Conservation (phyloP, 805 yeast species). For the Danielozyma ontarioensis region DNA sequence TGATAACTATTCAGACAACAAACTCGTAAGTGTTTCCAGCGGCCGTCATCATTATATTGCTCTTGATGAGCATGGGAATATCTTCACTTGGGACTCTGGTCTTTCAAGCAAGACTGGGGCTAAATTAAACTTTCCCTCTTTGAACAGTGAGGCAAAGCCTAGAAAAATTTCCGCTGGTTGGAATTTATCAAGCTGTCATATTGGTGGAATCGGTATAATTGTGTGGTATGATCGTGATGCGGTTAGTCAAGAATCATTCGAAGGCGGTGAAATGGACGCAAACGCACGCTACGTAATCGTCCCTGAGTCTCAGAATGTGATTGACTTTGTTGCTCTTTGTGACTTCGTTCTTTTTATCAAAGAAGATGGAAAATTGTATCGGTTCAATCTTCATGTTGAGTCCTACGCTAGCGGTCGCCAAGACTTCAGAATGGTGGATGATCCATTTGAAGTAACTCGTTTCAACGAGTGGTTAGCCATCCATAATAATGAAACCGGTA, state of each 20-base stretch:
- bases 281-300: constrained; percentile 38
- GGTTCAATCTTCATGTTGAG: constrained; percentile 24
- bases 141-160: too few relatives aligned
- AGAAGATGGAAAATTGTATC: constrained; percentile 34
- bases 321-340: constrained; percentile 56
- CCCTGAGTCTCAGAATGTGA: constrained; percentile 37
- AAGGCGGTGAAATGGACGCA: constrained; percentile 8
- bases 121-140: constrained; percentile 32
- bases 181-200: constrained; percentile 50
- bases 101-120: constrained; percentile 34
- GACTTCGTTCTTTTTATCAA: constrained; percentile 47
- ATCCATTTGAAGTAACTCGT: constrained; percentile 15
- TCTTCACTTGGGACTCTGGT: constrained; percentile 64
- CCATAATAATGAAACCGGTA: constrained; percentile 10
- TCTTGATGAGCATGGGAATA: constrained; percentile 40
- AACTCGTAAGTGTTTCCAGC: constrained; percentile 47
- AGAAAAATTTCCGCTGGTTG: constrained; percentile 66
- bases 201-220: constrained; percentile 49
- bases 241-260: constrained; percentile 13
- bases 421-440: too few relatives aligned
- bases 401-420: constrained; percentile 5
- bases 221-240: constrained; percentile 45
- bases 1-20: constrained; percentile 9
- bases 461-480: constrained; percentile 28
- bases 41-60: constrained; percentile 67